Evolutionary conservation across 1,284 basidiomycete species (phyloP), one percentile per base, ranked within the genome.

Genomic region (Ceratobasidium sp.): DNA sequence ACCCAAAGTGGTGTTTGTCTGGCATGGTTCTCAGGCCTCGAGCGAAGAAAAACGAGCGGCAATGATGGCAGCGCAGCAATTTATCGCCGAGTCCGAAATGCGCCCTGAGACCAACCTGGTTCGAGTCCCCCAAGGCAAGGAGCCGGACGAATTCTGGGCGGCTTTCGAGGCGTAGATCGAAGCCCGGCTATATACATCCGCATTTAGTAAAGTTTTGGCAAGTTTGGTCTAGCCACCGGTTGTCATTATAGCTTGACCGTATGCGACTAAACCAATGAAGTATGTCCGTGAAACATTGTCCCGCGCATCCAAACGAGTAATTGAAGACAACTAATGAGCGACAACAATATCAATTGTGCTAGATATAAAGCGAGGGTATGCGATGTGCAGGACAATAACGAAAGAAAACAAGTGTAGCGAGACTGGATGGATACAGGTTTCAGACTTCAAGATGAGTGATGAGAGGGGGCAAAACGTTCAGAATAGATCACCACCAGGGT

Each of bases 31-130:
- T 12, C 81, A 85, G 10, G 87, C 89, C 38, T 88, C 88, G 23
- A 81, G 87, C 74, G 85, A 83, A 30, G 90, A 91, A 82, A 83
- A 85, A 30, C 85, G 89, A 10, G 83, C 90, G 33, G 87, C 88
- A 1, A 73, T 89, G 33, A 87, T 89, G 79, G 89, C 90, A 77
- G 89, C 89, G 5, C 89, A 91, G 80, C 82, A 81, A 38, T 91
- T 88, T 81, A 81, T 91, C 65, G 84, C 88, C 77, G 81, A 86
- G 48, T 85, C 86, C 69, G 70, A 55, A 14, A 50, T 79, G 41
- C 68, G 73, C n/a, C 62, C 67, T 23, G 68, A 64, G 33, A 69
- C 78, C 41, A 52, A 30, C 50, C 50, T 79, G 18, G 50, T 65
- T 2, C 52, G 73, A 35, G 73, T 75, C n/a, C 27, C 59, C 3